These are phyloP conservation scores for Cubamyces sp. DNA, from an alignment of 768 basidiomycete species.

Conservation along the genomic window DNA sequence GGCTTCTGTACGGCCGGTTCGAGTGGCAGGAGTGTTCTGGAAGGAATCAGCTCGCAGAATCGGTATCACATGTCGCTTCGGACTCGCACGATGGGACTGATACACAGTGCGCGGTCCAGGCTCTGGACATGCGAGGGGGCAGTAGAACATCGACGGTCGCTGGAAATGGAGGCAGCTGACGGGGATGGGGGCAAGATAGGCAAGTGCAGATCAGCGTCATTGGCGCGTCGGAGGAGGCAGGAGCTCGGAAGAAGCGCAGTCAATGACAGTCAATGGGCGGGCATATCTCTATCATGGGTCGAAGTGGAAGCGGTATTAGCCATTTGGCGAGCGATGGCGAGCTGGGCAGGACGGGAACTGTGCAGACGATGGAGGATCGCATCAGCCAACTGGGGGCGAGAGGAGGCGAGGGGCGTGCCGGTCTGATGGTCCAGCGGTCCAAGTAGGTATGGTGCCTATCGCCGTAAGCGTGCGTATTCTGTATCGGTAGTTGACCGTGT, in stretches of 20 bases:
- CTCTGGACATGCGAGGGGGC: slow-evolving; percentile 6
- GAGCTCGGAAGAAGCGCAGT: neutral
- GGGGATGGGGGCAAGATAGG: slow-evolving; percentile 4
- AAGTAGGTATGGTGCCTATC: slow-evolving; percentile 5
- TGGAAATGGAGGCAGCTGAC: slow-evolving; percentile 7
- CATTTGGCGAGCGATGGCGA: slow-evolving; percentile 6
- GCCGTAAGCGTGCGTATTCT: slow-evolving; percentile 10
- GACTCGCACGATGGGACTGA: slow-evolving; percentile 7
- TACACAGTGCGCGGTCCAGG: neutral
- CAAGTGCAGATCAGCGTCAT: slow-evolving; percentile 24
- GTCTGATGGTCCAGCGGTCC: neutral
- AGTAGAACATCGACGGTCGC: slow-evolving; percentile 7
- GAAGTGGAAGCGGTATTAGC: neutral
- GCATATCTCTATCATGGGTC: neutral
- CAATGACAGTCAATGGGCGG: neutral
- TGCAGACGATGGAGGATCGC: slow-evolving; percentile 1
- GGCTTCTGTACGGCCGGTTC: slow-evolving; percentile 7
- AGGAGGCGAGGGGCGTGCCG: neutral
- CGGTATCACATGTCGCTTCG: neutral
- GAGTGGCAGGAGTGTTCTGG: slow-evolving; percentile 12
- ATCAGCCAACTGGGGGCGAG: slow-evolving; percentile 12
- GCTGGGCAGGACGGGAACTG: slow-evolving; percentile 8
- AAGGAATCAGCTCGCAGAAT: slow-evolving; percentile 10
- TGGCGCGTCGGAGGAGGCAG: slow-evolving; percentile 4
- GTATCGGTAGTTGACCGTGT: neutral